Evolutionary conservation across 2,329 filamentous ascomycete genomes (phyloP), one percentile per base, ranked within the genome.

Genomic region (Exophiala bonariae): DNA sequence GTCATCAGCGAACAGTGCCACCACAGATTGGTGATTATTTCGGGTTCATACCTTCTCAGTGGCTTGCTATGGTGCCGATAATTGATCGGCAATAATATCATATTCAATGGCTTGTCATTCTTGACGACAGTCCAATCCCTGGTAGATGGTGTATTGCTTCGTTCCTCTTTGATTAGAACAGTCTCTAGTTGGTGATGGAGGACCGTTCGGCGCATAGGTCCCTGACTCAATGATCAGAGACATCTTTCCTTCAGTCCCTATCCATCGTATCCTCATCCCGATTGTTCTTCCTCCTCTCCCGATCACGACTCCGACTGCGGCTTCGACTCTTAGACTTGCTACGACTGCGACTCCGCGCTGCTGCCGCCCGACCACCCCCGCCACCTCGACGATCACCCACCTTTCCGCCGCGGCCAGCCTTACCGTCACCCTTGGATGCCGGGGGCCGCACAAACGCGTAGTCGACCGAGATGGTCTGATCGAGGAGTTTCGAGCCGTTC

Each of bases 401-500:
- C 44, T 61, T 59, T 36, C 41, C 64, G 19, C 64, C 66, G 38
- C 57, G 63, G 47, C 73, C 71, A 22, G 63, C 65, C 56, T 75
- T 74, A 52, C 19, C 20, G 14, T 16, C 35, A n/a, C 69, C 70
- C 34, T 74, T 68, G 4, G 73, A 6, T 26, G 11, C 77, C n/a
- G 81, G 78, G 19, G 79, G 81, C 38, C 82, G 73, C 41, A 85
- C 82, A 60, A 85, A 85, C 2, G 81, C 82, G 56, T 79, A 85
- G 64, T 85, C 82, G 36, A 85, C 82, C 11, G 69, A 66, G 50
- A 85, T 74, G n/a, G 80, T 82, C 66, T 85, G 81, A 52, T 85
- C 82, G 20, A 85, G 77, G 40, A 85, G 66, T 63, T 84, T 81
- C 42, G 76, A 67, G 36, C 75, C 79, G 55, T 84, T 78, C 18